Base-by-base conservation (phyloP, 768 basidiomycete species). In the Rhizopogon rudus region DNA sequence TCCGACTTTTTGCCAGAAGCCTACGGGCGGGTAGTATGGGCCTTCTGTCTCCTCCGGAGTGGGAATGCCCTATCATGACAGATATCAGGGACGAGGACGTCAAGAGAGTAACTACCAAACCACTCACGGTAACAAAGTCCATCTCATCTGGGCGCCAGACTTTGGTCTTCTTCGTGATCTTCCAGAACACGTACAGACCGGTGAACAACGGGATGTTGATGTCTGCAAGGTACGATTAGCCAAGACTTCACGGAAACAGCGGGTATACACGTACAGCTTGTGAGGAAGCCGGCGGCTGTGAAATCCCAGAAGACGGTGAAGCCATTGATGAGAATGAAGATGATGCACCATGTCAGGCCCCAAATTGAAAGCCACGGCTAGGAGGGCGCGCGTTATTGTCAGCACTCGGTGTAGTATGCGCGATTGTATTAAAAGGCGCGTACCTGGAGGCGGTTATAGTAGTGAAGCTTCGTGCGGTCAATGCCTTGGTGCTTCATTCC, bases 401-500 rank as follows among this genome's bases (percentile, higher is more conserved):
- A 51, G 25, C 4, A 33, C 37, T 37, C 8, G 6, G 31, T n/a
- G 40, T 6, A 42, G 17, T 13, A 12, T 54, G 35, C 40, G 44
- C 13, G 31, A 10, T 3, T 12, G 35, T 33, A 13, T 25, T 20
- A 45, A 8, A 33, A 14, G n/a, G 14, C 9, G 33, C 42, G 37
- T 28, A 52, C 59, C 66, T 87, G 86, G 29, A 84, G 67, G 5
- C 61, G 58, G 63, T 80, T 83, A 61, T 76, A 67, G 71, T 90
- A 93, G 0, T 81, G 75, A 44, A 92, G 82, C 37, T 76, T 72
- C 33, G 63, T 77, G 53, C 86, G 76, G 66, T 87, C 80, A 57
- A 82, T 77, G 2, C 88, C 88, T 66, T 93, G 91, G 1, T 73
- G 79, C 54, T 76, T 75, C 76, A 87, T 72, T 42, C 90, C 92